Base-by-base conservation (phyloP, 1,284 basidiomycete genomes). In the Irpex sp. region DNA sequence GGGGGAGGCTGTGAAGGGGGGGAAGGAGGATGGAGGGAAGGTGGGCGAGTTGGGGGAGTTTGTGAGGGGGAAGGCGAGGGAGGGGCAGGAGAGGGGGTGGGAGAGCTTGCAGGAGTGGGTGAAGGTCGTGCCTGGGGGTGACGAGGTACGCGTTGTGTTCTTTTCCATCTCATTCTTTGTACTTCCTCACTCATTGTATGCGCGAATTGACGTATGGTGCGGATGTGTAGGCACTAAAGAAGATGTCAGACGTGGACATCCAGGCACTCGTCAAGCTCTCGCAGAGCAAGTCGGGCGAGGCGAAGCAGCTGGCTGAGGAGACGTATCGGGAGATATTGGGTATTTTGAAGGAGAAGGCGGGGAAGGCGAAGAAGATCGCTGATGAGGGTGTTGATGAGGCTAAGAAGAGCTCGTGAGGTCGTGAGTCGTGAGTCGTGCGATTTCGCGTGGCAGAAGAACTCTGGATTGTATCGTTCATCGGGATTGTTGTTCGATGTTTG, bases 261-360 rank as follows among this genome's bases (percentile, higher is more conserved):
- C 60, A 71, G 56, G 69, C 68, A n/a, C 66, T 75, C 12, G 61
- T 71, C 28, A 61, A 71, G 58, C 45, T 76, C 7, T 67, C 73
- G 47, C 63, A 69, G 62, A 65, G 71, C 10, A 65, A 65, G 23
- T 61, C 71, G n/a, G 72, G 73, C 23, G 73, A 77, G 7, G 74
- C 75, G 37, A 69, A 72, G 65, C 68, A 72, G 42, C 65, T 77
- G 12, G 68, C 70, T 19, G 65, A 72, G 61, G 74, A 77, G 67
- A 75, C 75, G n/a, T 75, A 73, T 58, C 68, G 71, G 9, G 74
- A 73, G 16, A 64, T 76, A 8, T 53, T 73, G 59, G 62, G 71
- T 60, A 72, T 77, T n/a, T 62, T 76, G 33, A 68, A 74, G 61
- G 71, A 73, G 62, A 77, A 76, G 67, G 68, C 67, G 23, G 65